Conservation (phyloP, 2,329 filamentous ascomycete genomes). For the Scedosporium boydii region DNA sequence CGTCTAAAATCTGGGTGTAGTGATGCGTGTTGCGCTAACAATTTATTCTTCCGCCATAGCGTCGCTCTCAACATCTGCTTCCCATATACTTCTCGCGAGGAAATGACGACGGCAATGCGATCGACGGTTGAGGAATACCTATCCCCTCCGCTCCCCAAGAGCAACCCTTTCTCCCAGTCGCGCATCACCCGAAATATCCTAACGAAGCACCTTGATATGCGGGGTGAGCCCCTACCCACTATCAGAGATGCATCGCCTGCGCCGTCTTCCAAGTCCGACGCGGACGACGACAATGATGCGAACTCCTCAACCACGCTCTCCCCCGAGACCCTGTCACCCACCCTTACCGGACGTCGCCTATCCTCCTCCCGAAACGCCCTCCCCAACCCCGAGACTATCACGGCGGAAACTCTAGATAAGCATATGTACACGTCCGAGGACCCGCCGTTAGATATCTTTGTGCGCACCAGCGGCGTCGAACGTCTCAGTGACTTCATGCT, state of each 20-base stretch:
- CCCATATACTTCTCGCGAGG: slow-evolving; percentile 90
- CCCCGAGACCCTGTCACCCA: slow-evolving; percentile 40
- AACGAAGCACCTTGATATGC: slow-evolving; percentile 47
- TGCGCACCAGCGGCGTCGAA: slow-evolving; percentile 88
- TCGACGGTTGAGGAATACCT: slow-evolving; percentile 82
- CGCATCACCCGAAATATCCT: slow-evolving; percentile 82
- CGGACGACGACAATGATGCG: slow-evolving; percentile 44
- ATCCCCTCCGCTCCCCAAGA: slow-evolving; percentile 49
- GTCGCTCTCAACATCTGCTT: slow-evolving; percentile 85
- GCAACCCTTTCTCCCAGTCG: slow-evolving; percentile 74
- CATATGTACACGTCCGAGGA: slow-evolving; percentile 83
- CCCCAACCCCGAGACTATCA: slow-evolving; percentile 78
- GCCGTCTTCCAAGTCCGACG: slow-evolving; percentile 33
- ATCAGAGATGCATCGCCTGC: slow-evolving; percentile 40
- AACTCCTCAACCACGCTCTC: slow-evolving; percentile 48
- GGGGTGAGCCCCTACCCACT: slow-evolving; percentile 34
- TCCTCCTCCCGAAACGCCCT: slow-evolving; percentile 29
- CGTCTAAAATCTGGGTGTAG: neutral
- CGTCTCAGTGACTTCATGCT: slow-evolving; percentile 96
- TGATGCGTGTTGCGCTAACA: neutral
- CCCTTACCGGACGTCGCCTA: slow-evolving; percentile 17
- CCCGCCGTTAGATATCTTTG: slow-evolving; percentile 81
- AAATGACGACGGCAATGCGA: slow-evolving; percentile 85
- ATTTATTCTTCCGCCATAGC: slow-evolving; percentile 19
- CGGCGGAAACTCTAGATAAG: slow-evolving; percentile 66